Conservation (phyloP, 306 rosid genomes). For the Citrullus mucosospermus region DNA sequence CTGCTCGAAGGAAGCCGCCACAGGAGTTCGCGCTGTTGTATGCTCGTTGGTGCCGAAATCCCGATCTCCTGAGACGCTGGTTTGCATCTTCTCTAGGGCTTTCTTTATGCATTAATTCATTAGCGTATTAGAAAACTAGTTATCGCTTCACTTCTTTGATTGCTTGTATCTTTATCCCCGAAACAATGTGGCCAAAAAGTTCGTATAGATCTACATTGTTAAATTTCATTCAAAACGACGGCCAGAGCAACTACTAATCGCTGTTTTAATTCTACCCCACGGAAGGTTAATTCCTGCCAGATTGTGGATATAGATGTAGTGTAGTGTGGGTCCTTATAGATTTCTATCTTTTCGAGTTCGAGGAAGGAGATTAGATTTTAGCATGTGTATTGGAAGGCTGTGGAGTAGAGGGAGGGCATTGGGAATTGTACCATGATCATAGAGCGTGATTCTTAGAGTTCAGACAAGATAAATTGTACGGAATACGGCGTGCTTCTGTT, state of each 20-base stretch:
- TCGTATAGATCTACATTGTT: background rate
- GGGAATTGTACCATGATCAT: background rate
- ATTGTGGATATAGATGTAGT: background rate
- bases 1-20: background rate
- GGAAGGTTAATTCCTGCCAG: background rate
- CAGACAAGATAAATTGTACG: background rate
- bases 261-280: background rate
- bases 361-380: background rate
- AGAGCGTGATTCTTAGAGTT: background rate
- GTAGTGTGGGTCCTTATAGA: background rate
- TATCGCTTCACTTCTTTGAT: background rate
- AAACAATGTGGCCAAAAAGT: background rate
- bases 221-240: background rate
- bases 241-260: background rate
- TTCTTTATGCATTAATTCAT: background rate
- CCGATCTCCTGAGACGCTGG: background rate
- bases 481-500: background rate
- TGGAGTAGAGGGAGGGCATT: background rate
- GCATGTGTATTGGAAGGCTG: background rate
- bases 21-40: background rate
- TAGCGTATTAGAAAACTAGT: background rate
- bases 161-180: background rate
- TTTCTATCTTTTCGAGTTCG: background rate
- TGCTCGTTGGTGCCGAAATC: background rate
- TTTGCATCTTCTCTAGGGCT: background rate